Conservation (phyloP, 2,329 filamentous ascomycete genomes). For the Exophiala oligosperma region DNA sequence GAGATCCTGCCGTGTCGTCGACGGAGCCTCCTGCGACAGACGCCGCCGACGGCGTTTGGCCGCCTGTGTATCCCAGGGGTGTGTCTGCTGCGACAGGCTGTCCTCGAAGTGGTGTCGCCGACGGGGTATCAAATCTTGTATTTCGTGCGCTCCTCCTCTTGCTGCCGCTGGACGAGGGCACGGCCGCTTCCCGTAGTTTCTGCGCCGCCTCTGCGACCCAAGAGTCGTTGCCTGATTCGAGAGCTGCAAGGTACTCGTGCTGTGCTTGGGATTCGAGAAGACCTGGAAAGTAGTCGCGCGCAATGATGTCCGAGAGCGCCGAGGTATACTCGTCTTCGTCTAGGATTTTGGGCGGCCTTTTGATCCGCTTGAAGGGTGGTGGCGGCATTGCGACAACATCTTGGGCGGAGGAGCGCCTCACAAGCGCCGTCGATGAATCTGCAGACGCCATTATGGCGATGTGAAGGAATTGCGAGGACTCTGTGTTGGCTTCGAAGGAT, state of each 20-base stretch:
- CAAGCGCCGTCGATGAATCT: slow-evolving; percentile 15
- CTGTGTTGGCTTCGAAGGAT: too few relatives aligned
- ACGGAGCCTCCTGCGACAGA: slow-evolving; percentile 41
- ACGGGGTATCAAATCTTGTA: slow-evolving; percentile 25
- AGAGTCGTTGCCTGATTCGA: slow-evolving; percentile 78
- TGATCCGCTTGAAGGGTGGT: slow-evolving; percentile 81
- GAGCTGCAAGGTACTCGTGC: slow-evolving; percentile 86
- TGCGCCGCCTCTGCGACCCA: slow-evolving; percentile 85
- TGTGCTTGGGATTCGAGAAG: slow-evolving; percentile 82
- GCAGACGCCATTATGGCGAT: slow-evolving; percentile 7
- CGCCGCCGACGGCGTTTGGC: slow-evolving; percentile 59
- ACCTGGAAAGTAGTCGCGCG: slow-evolving; percentile 94
- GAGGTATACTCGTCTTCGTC: slow-evolving; percentile 94
- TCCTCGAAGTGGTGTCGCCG: slow-evolving; percentile 3
- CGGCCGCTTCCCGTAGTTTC: slow-evolving; percentile 76
- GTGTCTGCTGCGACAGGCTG: slow-evolving; percentile 22
- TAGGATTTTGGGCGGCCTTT: slow-evolving; percentile 81
- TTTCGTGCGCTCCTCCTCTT: slow-evolving; percentile 31
- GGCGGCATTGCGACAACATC: slow-evolving; percentile 78
- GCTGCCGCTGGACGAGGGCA: slow-evolving; percentile 57
- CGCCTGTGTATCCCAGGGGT: slow-evolving; percentile 31
- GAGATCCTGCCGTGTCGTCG: slow-evolving; percentile 34
- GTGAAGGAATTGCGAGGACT: background rate
- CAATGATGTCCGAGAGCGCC: slow-evolving; percentile 89
- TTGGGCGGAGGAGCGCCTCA: slow-evolving; percentile 8